These are phyloP conservation scores for Jackrogersella multiformis DNA, from an alignment of 495 filamentous ascomycete species.

Conservation along the genomic window DNA sequence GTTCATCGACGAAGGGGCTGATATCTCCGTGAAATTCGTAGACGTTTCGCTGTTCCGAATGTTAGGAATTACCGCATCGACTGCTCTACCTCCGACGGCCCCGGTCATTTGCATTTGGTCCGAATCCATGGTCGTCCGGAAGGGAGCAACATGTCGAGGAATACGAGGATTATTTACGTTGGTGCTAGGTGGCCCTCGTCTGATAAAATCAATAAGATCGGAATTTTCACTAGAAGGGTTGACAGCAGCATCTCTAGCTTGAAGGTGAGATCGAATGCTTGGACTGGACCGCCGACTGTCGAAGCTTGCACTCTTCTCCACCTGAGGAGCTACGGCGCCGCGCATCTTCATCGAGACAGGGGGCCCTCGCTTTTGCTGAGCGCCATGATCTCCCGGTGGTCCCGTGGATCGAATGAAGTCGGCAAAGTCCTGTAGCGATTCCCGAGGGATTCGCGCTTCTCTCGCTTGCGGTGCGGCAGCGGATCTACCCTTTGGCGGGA, in stretches of 20 bases:
- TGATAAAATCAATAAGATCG: conserved; percentile 94
- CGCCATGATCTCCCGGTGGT: conserved; percentile 58
- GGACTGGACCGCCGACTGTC: conserved; percentile 45
- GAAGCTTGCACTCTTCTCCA: conserved; percentile 42
- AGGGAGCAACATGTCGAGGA: conserved; percentile 84
- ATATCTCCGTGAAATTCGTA: conserved; percentile 53
- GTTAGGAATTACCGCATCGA: conserved; percentile 58
- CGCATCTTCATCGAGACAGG: conserved; percentile 24
- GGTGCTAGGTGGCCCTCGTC: conserved; percentile 73
- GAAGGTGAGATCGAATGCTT: conserved; percentile 59
- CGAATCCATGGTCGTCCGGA: conserved; percentile 85
- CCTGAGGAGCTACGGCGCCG: conserved; percentile 35
- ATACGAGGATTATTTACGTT: conserved; percentile 67
- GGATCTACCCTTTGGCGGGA: conserved; percentile 48
- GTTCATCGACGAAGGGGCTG: conserved; percentile 59
- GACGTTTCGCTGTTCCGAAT: conserved; percentile 56
- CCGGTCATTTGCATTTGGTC: conserved; percentile 69
- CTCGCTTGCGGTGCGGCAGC: conserved; percentile 61
- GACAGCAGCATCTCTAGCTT: conserved; percentile 76
- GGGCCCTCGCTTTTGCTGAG: conserved; percentile 27
- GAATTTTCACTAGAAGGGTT: conserved; percentile 71
- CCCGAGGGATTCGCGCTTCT: conserved; percentile 70
- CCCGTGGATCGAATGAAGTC: conserved; percentile 87
- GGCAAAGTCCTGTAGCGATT: conserved; percentile 79
- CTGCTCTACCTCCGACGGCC: conserved; percentile 59